Conservation (phyloP, 768 basidiomycete genomes). For the Termitomyces sp. region DNA sequence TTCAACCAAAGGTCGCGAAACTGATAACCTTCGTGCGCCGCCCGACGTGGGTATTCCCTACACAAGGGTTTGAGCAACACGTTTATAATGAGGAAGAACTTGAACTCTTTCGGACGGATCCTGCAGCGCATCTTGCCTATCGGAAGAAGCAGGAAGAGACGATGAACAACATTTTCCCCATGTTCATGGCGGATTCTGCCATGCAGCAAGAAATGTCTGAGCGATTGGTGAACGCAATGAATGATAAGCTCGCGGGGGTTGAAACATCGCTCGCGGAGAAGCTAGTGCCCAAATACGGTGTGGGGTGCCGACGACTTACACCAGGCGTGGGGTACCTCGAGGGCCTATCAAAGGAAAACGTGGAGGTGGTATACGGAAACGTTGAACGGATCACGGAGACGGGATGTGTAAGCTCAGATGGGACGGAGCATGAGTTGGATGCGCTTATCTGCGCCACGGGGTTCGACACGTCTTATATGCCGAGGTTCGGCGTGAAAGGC, state of each 20-base stretch:
- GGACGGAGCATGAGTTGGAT: constrained; percentile 27
- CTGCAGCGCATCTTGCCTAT: constrained; percentile 35
- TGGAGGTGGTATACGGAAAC: constrained; percentile 24
- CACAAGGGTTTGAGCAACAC: constrained; percentile 22
- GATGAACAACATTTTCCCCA: constrained; percentile 28
- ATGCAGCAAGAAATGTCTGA: constrained; percentile 25
- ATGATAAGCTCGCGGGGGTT: constrained; percentile 32
- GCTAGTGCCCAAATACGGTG: constrained; percentile 28
- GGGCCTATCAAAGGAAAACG: constrained; percentile 24
- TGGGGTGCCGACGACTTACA: constrained; percentile 31
- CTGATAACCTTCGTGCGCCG: constrained; percentile 28
- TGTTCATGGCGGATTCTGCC: constrained; percentile 26
- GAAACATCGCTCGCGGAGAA: constrained; percentile 38
- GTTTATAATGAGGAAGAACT: constrained; percentile 37
- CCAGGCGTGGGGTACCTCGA: constrained; percentile 31
- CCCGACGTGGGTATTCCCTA: constrained; percentile 26
- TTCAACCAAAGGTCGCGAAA: constrained; percentile 29
- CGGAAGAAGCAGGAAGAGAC: constrained; percentile 33
- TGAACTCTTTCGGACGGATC: constrained; percentile 29
- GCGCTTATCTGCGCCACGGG: constrained; percentile 34
- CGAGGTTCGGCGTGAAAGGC: constrained; percentile 29
- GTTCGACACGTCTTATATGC: constrained; percentile 28
- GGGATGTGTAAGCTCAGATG: constrained; percentile 23
- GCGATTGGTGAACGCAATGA: constrained; percentile 32
- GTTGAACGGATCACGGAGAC: constrained; percentile 23